Conservation (phyloP, 768 basidiomycete species). For the Mycena crocata region DNA sequence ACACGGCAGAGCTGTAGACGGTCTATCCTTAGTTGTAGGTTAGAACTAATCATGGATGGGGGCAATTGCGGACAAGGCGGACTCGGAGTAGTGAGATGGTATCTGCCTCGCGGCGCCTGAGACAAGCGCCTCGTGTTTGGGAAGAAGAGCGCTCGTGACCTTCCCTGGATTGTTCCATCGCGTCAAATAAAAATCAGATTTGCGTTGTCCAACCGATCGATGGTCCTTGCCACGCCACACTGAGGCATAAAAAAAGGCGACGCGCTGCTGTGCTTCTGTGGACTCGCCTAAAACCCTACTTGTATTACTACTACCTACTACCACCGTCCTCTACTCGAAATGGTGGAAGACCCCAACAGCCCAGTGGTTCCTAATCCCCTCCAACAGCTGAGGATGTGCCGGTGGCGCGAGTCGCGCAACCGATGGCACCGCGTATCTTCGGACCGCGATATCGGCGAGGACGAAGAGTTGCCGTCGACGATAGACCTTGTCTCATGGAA, state of each 20-base stretch:
- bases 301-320: not conserved
- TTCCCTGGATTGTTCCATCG: constrained; percentile 28
- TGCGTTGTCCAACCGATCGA: constrained; percentile 26
- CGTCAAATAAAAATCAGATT: constrained; percentile 30
- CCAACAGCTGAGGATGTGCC: constrained; percentile 49
- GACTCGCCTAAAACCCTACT: constrained; percentile 20
- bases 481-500: constrained; percentile 81
- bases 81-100: not conserved
- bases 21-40: not conserved
- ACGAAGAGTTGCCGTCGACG: constrained; percentile 52
- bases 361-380: constrained; percentile 45
- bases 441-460: constrained; percentile 47
- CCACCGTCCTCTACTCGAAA: constrained; percentile 1
- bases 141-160: constrained; percentile 47
- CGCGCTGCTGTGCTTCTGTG: constrained; percentile 13
- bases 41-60: constrained; percentile 3
- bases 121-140: constrained; percentile 43
- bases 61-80: not conserved
- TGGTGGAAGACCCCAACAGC: constrained; percentile 29
- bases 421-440: constrained; percentile 60
- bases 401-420: constrained; percentile 51
- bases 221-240: constrained; percentile 25
- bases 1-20: constrained; percentile 54
- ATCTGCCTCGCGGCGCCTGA: constrained; percentile 32
- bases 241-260: constrained; percentile 19